A percentile compares a stretch with the other conserved stretches of the same genome.
Conservation (phyloP, 75 land plant genomes). For the Pinus taeda region DNA sequence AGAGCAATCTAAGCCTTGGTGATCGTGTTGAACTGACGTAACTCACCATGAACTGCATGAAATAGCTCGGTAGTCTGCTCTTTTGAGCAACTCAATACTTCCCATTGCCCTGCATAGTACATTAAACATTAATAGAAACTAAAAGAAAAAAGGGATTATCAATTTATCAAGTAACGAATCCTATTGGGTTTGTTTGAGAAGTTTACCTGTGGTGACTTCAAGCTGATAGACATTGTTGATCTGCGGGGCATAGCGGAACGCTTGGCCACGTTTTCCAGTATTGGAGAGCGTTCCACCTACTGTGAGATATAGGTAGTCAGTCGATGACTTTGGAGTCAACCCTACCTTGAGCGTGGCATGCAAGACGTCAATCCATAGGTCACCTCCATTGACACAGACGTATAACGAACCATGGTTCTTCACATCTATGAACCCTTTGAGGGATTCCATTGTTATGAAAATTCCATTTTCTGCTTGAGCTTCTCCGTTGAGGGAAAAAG, state of each 20-base stretch:
- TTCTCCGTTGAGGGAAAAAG: slow-evolving; percentile 90
- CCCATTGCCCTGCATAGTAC: slow-evolving; percentile 33
- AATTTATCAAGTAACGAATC: too few species aligned
- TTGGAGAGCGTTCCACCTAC: slow-evolving; percentile 56
- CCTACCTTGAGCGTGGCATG: slow-evolving; percentile 28
- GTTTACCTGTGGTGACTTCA: slow-evolving; percentile 45
- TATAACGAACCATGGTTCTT: not conserved
- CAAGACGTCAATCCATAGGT: slow-evolving; percentile 76
- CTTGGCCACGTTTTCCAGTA: slow-evolving; percentile 54
- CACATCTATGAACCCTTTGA: slow-evolving; percentile 15
- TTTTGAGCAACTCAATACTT: slow-evolving; percentile 31
- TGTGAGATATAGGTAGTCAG: slow-evolving; percentile 39
- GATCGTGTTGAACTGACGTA: slow-evolving; percentile 56
- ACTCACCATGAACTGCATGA: slow-evolving; percentile 41
- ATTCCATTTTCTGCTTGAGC: slow-evolving; percentile 84
- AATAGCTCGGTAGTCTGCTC: slow-evolving; percentile 30
- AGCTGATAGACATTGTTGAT: slow-evolving; percentile 38
- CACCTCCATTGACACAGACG: slow-evolving; percentile 64
- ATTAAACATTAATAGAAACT: too few species aligned
- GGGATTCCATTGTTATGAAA: slow-evolving; percentile 50
- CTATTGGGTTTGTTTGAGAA: not conserved
- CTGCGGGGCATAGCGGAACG: slow-evolving; percentile 40
- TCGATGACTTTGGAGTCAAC: slow-evolving; percentile 50
- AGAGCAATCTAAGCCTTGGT: slow-evolving; percentile 39
- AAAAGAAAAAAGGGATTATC: too few species aligned